These are phyloP conservation scores for Talaromyces thailandensis DNA, from an alignment of 495 filamentous ascomycete species.

Conservation along the genomic window DNA sequence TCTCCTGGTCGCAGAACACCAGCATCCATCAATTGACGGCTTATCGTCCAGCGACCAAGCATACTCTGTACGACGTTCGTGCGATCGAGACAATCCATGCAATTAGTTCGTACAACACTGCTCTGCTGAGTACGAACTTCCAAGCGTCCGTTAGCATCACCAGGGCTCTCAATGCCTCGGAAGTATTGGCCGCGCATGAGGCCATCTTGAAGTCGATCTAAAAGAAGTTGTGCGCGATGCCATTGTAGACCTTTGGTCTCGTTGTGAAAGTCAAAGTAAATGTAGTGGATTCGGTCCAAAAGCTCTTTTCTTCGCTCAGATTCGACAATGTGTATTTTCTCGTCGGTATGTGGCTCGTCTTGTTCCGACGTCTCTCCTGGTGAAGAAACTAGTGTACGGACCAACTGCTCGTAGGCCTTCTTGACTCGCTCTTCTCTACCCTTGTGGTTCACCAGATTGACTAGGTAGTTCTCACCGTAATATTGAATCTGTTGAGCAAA, in stretches of 20 bases:
- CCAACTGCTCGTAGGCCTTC: constrained; percentile 81
- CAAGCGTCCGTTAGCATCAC: constrained; percentile 54
- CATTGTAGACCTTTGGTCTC: constrained; percentile 91
- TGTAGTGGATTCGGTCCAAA: constrained; percentile 79
- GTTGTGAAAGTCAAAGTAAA: constrained; percentile 98
- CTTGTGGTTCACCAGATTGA: constrained; percentile 93
- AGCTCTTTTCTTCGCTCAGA: constrained; percentile 47
- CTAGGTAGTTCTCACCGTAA: constrained; percentile 93
- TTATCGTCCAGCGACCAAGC: constrained; percentile 81
- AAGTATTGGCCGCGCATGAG: constrained; percentile 79
- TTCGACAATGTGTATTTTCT: constrained; percentile 76
- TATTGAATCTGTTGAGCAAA: constrained; percentile 85
- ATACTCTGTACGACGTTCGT: constrained; percentile 97
- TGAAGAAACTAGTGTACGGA: constrained; percentile 61
- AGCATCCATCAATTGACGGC: constrained; percentile 74
- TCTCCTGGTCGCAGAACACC: constrained; percentile 65
- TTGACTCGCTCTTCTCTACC: constrained; percentile 84
- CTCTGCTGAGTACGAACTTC: constrained; percentile 73
- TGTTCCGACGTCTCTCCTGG: constrained; percentile 53
- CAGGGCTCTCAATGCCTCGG: constrained; percentile 79
- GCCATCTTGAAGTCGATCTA: constrained; percentile 67
- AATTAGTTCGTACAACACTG: constrained; percentile 90
- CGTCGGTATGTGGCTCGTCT: constrained; percentile 46
- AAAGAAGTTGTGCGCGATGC: constrained; percentile 80
- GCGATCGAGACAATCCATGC: constrained; percentile 97